Evolutionary conservation across 2,329 filamentous ascomycete species (phyloP), one percentile per base, ranked within the genome.

Genomic region (Xylogone sp.): DNA sequence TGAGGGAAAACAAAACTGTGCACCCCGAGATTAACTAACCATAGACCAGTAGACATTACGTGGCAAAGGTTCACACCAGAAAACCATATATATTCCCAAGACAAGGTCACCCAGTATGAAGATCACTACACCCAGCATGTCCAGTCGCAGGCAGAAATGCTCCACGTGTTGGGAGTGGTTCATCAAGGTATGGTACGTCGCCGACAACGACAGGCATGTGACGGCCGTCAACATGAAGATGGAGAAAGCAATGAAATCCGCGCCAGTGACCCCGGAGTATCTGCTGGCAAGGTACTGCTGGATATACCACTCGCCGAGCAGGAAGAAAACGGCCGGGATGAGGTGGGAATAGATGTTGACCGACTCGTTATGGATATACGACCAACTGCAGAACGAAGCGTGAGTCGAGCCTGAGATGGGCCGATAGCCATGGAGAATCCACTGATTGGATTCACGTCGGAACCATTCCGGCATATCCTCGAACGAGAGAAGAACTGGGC

Each of bases 281-380:
- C 54, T 45, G 2, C 29, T 39, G 2, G 44, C 20, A 27, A 70
- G 61, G 45, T 68, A 65, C 39, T 60, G 53, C 3, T 61, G 54
- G 10, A 69, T 61, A 2, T 59, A 49, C 5, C 52, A 53, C 52
- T 71, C 65, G 20, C 62, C 62, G 6, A 69, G 34, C n/a, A 70
- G 49, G 46, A 68, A 68, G 21, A 66, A n/a, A 2, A 75, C 39
- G 9, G 68, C 72, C 0, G 76, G 75, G 2, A 79, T 56, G 3
- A 79, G 65, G 57, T 75, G 71, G 13, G 71, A 69, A 55, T 68
- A 73, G 44, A 75, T 74, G 53, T 74, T 75, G 57, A 68, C 55
- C 0, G 68, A 64, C 58, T 75, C 72, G 53, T 75, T 75, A 60
- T 75, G 73, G 12, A 70, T 54, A 58, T 73, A 72, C 3, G 59